A percentile compares a stretch with the other conserved stretches of the same genome.
These are phyloP conservation scores for Magnaporthales sp. DNA, from an alignment of 2,329 filamentous ascomycete genomes.

Conservation along the genomic window DNA sequence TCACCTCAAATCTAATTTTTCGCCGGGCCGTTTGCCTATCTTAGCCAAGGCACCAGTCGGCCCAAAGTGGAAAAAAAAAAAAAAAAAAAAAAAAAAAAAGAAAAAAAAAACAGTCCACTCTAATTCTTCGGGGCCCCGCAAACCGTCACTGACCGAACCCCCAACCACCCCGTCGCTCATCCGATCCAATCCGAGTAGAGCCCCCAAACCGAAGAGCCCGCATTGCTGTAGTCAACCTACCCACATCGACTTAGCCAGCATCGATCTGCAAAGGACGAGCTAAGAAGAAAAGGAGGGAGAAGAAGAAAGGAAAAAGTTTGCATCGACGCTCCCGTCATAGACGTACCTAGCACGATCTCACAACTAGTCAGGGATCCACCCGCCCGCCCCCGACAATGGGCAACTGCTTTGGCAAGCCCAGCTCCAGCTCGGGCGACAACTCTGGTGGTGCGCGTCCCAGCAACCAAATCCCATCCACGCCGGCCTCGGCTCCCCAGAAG, in stretches of 20 bases:
- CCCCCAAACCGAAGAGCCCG: neutral
- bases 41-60: neutral
- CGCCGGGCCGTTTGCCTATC: neutral
- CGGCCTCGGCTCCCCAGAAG: conserved; percentile 23
- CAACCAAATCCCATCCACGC: conserved; percentile 39
- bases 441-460: conserved; percentile 52
- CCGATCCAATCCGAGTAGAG: neutral
- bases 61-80: too few relatives aligned
- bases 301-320: neutral
- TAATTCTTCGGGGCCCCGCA: neutral
- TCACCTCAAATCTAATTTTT: neutral
- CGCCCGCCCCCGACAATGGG: conserved; percentile 51
- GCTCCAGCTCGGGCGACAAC: conserved; percentile 67
- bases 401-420: conserved; percentile 73
- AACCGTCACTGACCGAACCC: neutral
- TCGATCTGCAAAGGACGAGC: neutral
- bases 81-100: neutral
- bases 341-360: neutral
- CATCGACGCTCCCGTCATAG: neutral
- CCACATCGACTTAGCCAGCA: too few relatives aligned
- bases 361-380: neutral
- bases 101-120: neutral
- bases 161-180: neutral
- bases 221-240: neutral
- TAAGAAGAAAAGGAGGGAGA: neutral